A percentile compares a stretch with the other conserved stretches of the same genome.
phyloP scores from a whole-genome alignment of 352 stramenopile genomes.

The Pythium plurisporium region DNA sequence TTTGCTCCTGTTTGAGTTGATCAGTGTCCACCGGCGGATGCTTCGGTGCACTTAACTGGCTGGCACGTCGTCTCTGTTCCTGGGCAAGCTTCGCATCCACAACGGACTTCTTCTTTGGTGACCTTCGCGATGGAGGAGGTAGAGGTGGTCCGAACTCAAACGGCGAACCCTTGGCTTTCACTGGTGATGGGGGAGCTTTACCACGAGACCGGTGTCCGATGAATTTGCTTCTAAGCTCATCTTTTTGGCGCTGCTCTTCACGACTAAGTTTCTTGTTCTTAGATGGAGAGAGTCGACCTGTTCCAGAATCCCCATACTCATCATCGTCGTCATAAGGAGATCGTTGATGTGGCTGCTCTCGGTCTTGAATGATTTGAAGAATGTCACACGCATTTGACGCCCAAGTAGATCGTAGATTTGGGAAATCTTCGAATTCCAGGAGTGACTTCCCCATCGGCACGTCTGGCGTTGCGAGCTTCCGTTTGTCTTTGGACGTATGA shows the following conservation, averaged over 20 bases:
- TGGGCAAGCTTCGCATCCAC: conserved; percentile 34
- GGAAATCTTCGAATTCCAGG: conserved; percentile 41
- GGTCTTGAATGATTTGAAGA: conserved; percentile 50
- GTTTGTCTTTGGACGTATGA: conserved; percentile 51
- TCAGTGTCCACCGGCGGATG: conserved; percentile 53
- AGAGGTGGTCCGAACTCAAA: conserved; percentile 49
- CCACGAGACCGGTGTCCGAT: conserved; percentile 50
- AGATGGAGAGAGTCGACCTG: conserved; percentile 5
- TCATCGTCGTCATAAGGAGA: conserved; percentile 25
- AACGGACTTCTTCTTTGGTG: conserved; percentile 29
- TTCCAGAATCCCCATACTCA: not conserved
- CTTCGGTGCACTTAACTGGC: conserved; percentile 61
- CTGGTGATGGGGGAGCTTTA: conserved; percentile 54
- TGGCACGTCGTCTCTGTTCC: conserved; percentile 51
- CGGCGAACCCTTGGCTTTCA: conserved; percentile 41
- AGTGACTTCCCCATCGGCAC: conserved; percentile 29
- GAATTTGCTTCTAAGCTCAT: conserved; percentile 62
- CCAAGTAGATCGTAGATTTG: conserved; percentile 37
- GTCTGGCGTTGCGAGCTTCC: conserved; percentile 26
- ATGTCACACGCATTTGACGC: conserved; percentile 50
- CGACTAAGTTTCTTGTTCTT: conserved; percentile 37
- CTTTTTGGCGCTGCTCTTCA: conserved; percentile 58
- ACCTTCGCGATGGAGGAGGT: conserved; percentile 27
- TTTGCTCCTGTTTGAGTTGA: conserved; percentile 51
- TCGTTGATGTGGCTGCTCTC: conserved; percentile 1